Conservation (phyloP, 805 yeast genomes). For the Lachancea mirantina region DNA sequence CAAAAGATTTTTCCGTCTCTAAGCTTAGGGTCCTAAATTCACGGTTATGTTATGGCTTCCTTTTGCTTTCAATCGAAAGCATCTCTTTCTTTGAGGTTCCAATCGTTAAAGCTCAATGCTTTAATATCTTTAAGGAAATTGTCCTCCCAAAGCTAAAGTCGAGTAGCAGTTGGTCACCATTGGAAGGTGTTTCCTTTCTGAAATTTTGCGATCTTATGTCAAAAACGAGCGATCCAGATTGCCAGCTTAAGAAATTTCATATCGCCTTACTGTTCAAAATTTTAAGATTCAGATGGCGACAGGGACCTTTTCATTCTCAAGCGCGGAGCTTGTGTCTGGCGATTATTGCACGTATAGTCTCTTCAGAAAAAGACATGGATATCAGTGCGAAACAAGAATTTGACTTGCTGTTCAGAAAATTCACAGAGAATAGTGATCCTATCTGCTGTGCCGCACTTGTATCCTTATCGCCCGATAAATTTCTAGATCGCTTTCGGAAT, state of each 20-base stretch:
- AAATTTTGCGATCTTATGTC: conserved; percentile 1
- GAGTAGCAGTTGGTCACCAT: too few relatives aligned
- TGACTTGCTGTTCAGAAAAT: neutral
- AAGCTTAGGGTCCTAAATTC: too few relatives aligned
- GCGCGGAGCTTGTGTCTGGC: conserved; percentile 2
- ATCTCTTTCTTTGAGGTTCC: too few relatives aligned
- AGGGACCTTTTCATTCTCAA: neutral
- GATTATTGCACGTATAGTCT: neutral
- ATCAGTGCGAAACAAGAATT: neutral
- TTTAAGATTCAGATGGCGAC: neutral
- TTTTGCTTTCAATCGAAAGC: too few relatives aligned
- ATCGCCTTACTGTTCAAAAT: conserved; percentile 1
- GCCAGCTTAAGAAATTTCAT: neutral
- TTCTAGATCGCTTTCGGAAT: neutral
- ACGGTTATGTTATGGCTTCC: too few relatives aligned
- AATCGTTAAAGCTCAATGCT: too few relatives aligned
- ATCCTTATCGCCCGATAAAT: conserved; percentile 2
- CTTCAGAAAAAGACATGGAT: neutral
- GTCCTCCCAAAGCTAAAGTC: too few relatives aligned
- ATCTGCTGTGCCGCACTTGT: conserved; percentile 7
- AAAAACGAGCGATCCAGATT: neutral
- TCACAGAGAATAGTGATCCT: conserved; percentile 3
- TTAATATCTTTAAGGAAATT: too few relatives aligned
- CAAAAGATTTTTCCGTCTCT: neutral
- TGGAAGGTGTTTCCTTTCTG: conserved; percentile 2